Base-by-base conservation (phyloP, 768 basidiomycete species). In the Serendipita vermifera region DNA sequence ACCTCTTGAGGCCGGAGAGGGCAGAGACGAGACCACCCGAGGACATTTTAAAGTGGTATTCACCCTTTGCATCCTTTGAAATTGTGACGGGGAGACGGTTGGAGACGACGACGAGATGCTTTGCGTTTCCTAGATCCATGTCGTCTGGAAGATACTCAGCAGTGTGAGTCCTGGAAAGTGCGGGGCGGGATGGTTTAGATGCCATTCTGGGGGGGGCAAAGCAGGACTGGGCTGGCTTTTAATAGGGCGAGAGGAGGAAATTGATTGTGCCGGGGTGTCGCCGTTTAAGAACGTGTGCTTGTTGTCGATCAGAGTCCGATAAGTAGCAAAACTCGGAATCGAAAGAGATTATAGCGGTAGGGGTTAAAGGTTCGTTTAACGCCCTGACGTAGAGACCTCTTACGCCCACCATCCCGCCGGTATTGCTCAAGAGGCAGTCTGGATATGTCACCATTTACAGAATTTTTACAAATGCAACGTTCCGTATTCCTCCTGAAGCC, bases 21-120 rank as follows among this genome's bases (percentile, higher is more conserved):
- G 96, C 96, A 55, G 88, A 92, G 60, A 98, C 96, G 59, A 99
- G 86, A 55, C 96, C 96, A 27, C 96, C 96, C 2, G 90, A 93
- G 58, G 90, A 93, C 93, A 97, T 96, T 76, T 94, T 87, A 80
- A 96, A 98, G 74, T 93, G 88, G 70, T 93, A 97, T 69, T 94
- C 83, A 67, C 92, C 92, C 54, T 75, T 72, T 13, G 79, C 82
- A 79, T 97, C 93, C 73, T 91, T 94, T 68, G 75, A 88, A 67
- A 98, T 97, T 43, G 94, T 96, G 59, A 98, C 79, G 20, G 94
- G 94, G 58, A 98, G 83, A 55, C 94, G 81, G 72, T 97, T 97
- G 54, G 88, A 87, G 66, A 97, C 90, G 64, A 97, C 89, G 71
- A 97, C 85, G 75, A 97, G 83, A 62, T 90, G 85, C 57, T 74